phyloP scores from a whole-genome alignment of 768 basidiomycete genomes.

The Russula lepida region DNA sequence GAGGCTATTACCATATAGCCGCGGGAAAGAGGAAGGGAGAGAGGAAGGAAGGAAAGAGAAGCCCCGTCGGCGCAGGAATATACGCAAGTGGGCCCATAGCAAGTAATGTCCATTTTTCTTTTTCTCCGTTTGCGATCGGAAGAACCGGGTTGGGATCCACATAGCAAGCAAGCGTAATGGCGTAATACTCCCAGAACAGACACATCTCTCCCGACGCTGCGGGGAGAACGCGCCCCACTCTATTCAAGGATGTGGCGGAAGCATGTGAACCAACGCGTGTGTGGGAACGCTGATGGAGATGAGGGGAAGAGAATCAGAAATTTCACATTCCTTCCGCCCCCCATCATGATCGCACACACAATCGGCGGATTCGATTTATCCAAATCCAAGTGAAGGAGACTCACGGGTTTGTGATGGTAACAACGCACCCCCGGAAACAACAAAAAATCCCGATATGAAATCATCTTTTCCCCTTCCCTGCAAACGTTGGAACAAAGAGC shows the following conservation, averaged over 20 bases:
- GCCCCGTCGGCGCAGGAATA: not conserved
- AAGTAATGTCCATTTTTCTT: too few species aligned
- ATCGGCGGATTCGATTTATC: not conserved
- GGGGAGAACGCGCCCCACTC: not conserved
- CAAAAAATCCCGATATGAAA: not conserved
- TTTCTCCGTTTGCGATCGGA: not conserved
- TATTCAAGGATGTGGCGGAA: not conserved
- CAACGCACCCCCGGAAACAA: not conserved
- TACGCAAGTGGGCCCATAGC: not conserved
- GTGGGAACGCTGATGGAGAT: not conserved
- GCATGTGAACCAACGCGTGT: not conserved
- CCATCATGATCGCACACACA: not conserved
- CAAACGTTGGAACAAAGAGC: not conserved
- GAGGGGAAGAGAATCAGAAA: not conserved
- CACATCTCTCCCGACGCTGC: constrained; percentile 7
- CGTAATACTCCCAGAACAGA: constrained; percentile 10
- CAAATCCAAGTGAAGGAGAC: not conserved
- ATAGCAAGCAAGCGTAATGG: not conserved
- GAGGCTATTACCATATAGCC: not conserved
- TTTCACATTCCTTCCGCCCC: not conserved
- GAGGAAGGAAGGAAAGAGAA: not conserved
- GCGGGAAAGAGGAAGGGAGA: not conserved
- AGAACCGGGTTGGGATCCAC: not conserved
- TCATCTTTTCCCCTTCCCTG: not conserved
- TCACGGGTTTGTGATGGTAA: not conserved